Percentiles rank a stretch among this genome's conserved stretches.
Conservation (phyloP, 2,329 filamentous ascomycete species). For the Rhytidhysteron rufulum region DNA sequence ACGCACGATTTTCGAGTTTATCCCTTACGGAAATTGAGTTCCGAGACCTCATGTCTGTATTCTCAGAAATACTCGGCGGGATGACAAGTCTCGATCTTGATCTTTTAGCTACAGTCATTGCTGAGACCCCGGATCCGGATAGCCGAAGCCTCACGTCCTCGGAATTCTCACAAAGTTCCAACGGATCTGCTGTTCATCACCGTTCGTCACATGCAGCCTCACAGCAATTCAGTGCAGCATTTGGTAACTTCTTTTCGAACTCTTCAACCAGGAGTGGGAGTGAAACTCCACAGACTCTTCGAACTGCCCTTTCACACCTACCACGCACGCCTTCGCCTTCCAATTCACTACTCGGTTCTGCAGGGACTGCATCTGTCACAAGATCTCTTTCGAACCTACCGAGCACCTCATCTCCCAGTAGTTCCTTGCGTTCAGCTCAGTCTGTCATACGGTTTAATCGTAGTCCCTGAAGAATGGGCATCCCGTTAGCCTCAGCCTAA, state of each 20-base stretch:
- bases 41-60: conserved; percentile 74
- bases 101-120: conserved; percentile 45
- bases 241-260: conserved; percentile 16
- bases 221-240: conserved; percentile 3
- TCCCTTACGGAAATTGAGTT: conserved; percentile 70
- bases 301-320: conserved; percentile 22
- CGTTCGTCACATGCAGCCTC: conserved; percentile 23
- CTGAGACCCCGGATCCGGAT: conserved; percentile 22
- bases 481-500: too few relatives aligned
- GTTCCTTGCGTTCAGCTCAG: conserved; percentile 22
- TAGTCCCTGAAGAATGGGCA: too few relatives aligned
- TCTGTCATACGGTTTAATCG: conserved; percentile 23
- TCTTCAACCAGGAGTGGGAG: conserved; percentile 1
- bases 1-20: conserved; percentile 73
- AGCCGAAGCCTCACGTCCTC: conserved; percentile 31
- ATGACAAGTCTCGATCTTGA: conserved; percentile 65
- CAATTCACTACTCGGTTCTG: conserved; percentile 20
- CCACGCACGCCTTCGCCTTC: conserved; percentile 25
- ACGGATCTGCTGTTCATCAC: conserved; percentile 21
- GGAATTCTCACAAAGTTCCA: conserved; percentile 19
- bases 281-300: conserved; percentile 24
- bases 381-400: conserved; percentile 27
- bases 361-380: conserved; percentile 14
- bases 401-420: conserved; percentile 21
- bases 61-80: conserved; percentile 72